phyloP scores from a whole-genome alignment of 306 rosid species.

The Lathyrus oleraceus region DNA sequence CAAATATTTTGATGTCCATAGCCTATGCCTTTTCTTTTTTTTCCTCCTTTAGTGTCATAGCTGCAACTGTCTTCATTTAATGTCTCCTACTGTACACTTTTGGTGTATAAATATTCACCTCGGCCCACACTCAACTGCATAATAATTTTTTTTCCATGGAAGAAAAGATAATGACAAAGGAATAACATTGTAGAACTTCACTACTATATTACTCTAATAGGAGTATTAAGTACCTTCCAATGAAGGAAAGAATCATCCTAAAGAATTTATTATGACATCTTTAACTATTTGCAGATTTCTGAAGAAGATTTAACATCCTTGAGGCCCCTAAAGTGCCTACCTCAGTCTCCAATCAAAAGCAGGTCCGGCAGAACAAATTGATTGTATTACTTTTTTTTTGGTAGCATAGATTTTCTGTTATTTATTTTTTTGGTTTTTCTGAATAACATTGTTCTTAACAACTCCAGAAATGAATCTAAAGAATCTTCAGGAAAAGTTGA shows the following conservation, averaged over 20 bases:
- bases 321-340: conserved; percentile 65
- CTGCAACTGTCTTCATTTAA: conserved; percentile 25
- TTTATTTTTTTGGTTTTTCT: conserved; percentile 31
- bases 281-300: conserved; percentile 51
- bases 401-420: not conserved
- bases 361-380: conserved; percentile 52
- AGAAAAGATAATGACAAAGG: not conserved
- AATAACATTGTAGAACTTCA: conserved; percentile 3
- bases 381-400: conserved; percentile 5
- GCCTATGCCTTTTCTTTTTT: not conserved
- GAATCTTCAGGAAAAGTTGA: conserved; percentile 50
- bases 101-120: conserved; percentile 21
- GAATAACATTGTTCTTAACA: conserved; percentile 34
- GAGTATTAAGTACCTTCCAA: conserved; percentile 29
- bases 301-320: conserved; percentile 53
- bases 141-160: not conserved
- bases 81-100: conserved; percentile 19
- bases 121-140: not conserved
- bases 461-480: conserved; percentile 52
- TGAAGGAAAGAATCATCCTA: conserved; percentile 23
- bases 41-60: not conserved
- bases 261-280: conserved; percentile 30
- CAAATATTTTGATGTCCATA: conserved; percentile 28
- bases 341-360: conserved; percentile 52
- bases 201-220: conserved; percentile 11